Base-by-base conservation (phyloP, 1,284 basidiomycete genomes). In the Apiotrichum akiyoshidainum region DNA sequence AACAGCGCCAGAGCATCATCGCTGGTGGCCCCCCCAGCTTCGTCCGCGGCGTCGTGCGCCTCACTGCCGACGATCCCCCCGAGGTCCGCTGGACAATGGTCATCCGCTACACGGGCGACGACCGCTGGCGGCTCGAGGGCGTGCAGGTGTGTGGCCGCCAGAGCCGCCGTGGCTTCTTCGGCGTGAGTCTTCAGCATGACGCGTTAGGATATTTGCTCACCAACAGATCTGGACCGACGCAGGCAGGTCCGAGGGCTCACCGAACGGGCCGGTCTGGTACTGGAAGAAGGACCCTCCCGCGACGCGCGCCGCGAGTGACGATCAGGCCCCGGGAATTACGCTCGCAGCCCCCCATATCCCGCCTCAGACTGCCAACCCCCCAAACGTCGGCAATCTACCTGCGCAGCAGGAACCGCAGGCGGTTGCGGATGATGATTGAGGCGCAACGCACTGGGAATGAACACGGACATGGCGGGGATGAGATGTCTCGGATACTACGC, bases 31-130 rank as follows among this genome's bases (percentile, higher is more conserved):
- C 22, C 10, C 9, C 22, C 7, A 37, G n/a, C 22, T 41, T 41
- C 33, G 40, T 55, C 12, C 50, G 54, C 7, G 61, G 61, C 12
- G 57, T 57, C 5, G 73, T 69, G 21, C 61, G 66, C 8, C 62
- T 77, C 12, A 77, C 75, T 26, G 57, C 70, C 39, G 75, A 77
- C 55, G 44, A 68, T 46, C 73, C 72, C 14, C 75, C 75, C 5
- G 66, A 76, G 55, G 64, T 76, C 14, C 68, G 74, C 40, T 74
- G 71, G 72, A 75, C 72, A 4, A 49, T 75, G 52, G 63, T 77
- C 7, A 69, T 77, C 19, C 55, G 72, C 19, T 73, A 73, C 56
- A 59, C 65, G 1, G 70, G 69, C 1, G 68, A 71, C 42, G 74
- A 76, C 59, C 66, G 70, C 22, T 39, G 49, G 52, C 53, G 48